Evolutionary conservation across 2,329 filamentous ascomycete genomes (phyloP).

Genomic region (Thielaviopsis punctulata): DNA sequence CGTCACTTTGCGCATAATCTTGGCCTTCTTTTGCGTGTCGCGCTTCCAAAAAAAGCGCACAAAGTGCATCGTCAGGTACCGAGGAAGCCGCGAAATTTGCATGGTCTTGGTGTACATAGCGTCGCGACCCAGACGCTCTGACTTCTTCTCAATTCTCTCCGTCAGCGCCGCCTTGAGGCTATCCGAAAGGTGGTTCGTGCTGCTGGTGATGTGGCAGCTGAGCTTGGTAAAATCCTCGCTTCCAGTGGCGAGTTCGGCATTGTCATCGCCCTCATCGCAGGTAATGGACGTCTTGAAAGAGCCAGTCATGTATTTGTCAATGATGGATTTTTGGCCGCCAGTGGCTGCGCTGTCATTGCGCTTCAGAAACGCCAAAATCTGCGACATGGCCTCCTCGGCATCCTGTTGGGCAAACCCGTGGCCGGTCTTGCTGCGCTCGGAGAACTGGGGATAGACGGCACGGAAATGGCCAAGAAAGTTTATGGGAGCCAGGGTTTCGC

Average conservation of each 20-base stretch:
- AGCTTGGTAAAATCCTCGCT: conserved; percentile 76
- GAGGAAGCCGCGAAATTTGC: conserved; percentile 76
- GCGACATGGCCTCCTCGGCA: conserved; percentile 95
- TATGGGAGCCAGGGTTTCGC: conserved; percentile 61
- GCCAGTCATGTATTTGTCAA: conserved; percentile 82
- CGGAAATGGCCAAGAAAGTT: conserved; percentile 71
- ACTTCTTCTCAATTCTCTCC: conserved; percentile 84
- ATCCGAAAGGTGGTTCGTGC: conserved; percentile 80
- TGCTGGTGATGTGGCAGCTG: conserved; percentile 81
- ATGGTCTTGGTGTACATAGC: conserved; percentile 79
- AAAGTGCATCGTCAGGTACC: conserved; percentile 93
- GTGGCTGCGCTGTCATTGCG: not conserved
- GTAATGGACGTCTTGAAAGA: conserved; percentile 61
- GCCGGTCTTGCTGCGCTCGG: conserved; percentile 67
- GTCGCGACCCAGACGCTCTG: conserved; percentile 57
- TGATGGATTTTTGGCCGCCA: conserved; percentile 42
- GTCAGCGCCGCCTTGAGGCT: conserved; percentile 67
- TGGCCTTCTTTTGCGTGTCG: conserved; percentile 92
- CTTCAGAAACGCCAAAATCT: conserved; percentile 71
- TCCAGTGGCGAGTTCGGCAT: conserved; percentile 50
- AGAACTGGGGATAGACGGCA: conserved; percentile 75
- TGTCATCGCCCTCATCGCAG: conserved; percentile 68
- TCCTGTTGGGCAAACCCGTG: conserved; percentile 92
- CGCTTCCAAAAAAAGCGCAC: conserved; percentile 97
- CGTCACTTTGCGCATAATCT: conserved; percentile 97